These are phyloP conservation scores for Mucor piriformis DNA, from an alignment of 371 early-diverging fungal genomes.

Conservation along the genomic window DNA sequence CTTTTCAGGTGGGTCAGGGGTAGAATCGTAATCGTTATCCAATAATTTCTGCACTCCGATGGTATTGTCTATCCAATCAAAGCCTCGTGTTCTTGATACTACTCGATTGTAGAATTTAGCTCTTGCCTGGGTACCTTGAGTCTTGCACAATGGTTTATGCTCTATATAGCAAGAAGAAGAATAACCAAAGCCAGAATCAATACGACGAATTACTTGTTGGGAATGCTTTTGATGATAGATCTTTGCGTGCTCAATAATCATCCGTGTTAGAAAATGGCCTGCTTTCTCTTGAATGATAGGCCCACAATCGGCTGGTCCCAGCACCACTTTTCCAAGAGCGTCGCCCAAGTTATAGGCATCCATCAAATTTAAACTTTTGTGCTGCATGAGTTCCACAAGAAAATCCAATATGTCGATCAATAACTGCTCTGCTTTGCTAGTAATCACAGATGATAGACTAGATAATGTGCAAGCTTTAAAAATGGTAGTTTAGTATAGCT, in stretches of 20 bases:
- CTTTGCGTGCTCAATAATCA: slow-evolving; percentile 51
- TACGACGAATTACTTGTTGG: slow-evolving; percentile 18
- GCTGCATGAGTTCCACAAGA: slow-evolving; percentile 42
- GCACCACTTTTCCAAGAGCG: slow-evolving; percentile 49
- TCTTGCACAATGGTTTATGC: slow-evolving; percentile 31
- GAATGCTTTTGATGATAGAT: slow-evolving; percentile 18
- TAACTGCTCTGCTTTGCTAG: slow-evolving; percentile 32
- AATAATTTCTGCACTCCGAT: slow-evolving; percentile 36
- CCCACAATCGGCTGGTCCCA: slow-evolving; percentile 47
- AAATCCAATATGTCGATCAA: slow-evolving; percentile 48
- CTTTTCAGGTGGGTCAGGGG: slow-evolving; percentile 34
- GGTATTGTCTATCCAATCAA: slow-evolving; percentile 38
- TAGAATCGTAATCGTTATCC: slow-evolving; percentile 34
- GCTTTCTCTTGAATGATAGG: slow-evolving; percentile 49
- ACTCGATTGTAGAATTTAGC: slow-evolving; percentile 41
- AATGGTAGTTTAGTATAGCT: neutral
- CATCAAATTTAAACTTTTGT: slow-evolving; percentile 45
- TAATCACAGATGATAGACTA: slow-evolving; percentile 30
- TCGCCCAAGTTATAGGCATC: slow-evolving; percentile 48
- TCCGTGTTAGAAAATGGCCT: slow-evolving; percentile 45
- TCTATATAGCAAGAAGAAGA: slow-evolving; percentile 15
- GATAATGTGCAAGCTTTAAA: slow-evolving; percentile 43
- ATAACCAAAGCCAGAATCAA: slow-evolving; percentile 30
- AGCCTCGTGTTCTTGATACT: slow-evolving; percentile 24
- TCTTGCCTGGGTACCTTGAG: slow-evolving; percentile 40